These are phyloP conservation scores for Neurospora sp. DNA, from an alignment of 495 filamentous ascomycete genomes.

Conservation along the genomic window DNA sequence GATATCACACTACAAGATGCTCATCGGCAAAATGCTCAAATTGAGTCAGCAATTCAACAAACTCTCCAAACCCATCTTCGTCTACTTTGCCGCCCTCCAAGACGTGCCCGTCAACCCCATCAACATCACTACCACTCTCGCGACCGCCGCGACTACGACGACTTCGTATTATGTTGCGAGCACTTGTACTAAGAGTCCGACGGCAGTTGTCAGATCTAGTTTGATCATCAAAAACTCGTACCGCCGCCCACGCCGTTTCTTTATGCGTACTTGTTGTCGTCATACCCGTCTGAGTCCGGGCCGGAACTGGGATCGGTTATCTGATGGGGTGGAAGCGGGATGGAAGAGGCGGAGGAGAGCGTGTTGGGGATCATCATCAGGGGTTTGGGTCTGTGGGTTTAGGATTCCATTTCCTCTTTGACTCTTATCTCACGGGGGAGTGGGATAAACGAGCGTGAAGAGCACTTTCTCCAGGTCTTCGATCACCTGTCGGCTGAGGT, in stretches of 20 bases:
- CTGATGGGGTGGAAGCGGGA: too few species aligned
- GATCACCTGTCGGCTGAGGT: too few species aligned
- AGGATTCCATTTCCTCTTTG: too few species aligned
- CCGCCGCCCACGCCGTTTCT: neutral
- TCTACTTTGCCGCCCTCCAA: neutral
- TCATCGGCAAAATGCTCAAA: neutral
- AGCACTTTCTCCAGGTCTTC: too few species aligned
- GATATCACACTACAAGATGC: neutral
- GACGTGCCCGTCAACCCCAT: neutral
- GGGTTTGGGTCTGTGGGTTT: too few species aligned
- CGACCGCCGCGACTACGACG: neutral
- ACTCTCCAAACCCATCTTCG: neutral
- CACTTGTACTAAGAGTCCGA: neutral
- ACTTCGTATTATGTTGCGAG: neutral
- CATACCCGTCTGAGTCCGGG: too few species aligned
- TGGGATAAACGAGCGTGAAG: too few species aligned
- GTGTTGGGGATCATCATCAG: too few species aligned
- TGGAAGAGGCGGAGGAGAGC: too few species aligned
- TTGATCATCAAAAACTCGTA: neutral
- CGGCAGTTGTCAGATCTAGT: neutral
- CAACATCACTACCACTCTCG: neutral
- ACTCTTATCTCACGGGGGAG: too few species aligned
- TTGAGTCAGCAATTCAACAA: neutral
- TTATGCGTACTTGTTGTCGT: neutral
- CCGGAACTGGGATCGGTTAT: too few species aligned